Evolutionary conservation across 345 rosid genomes (phyloP), one percentile per base, ranked within the genome.

Genomic region (Passiflora organensis): DNA sequence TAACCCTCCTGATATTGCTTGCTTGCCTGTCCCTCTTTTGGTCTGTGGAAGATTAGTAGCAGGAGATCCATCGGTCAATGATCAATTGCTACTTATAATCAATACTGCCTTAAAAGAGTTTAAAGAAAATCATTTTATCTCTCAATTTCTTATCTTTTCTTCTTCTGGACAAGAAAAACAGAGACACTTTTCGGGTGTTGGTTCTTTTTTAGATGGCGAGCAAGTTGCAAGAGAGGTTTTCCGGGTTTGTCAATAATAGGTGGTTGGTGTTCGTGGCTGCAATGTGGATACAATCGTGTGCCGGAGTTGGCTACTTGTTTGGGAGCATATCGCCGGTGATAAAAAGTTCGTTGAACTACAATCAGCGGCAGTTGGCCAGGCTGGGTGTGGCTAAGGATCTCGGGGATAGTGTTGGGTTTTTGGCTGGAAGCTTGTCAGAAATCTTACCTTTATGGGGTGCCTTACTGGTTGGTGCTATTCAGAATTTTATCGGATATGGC

Each of bases 281-380:
- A 80, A 94, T 94, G 93, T 94, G 99, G 97, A 82, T 94, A 58
- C 90, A 89, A 73, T 89, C 97, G 0, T 85, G 96, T 63, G 97
- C 97, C 14, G 99, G 99, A 10, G 69, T 85, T 50, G 97, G 96
- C 48, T 94, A 94, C 68, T 53, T 94, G 70, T 94, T 87, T 67
- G 96, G 97, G 37, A 94, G 97, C 75, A 82, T 94, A 55, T 94
- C 99, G 13, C 99, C 99, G 15, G 96, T 85, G 32, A 87, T 89
- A 42, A 94, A 94, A 80, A 85, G 83, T 70, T 85, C 96, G 1
- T 56, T 89, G 70, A 77, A 73, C 64, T 94, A 94, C 49, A 94
- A 94, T 39, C 97, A 94, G 72, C 78, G 62, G 71, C 83, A 94
- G 77, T 49, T 94, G 9, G 81, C 99, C 1, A 78, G 84, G 55